These are phyloP conservation scores for Calonectria pauciramosa DNA, from an alignment of 2,329 filamentous ascomycete species.

Conservation along the genomic window DNA sequence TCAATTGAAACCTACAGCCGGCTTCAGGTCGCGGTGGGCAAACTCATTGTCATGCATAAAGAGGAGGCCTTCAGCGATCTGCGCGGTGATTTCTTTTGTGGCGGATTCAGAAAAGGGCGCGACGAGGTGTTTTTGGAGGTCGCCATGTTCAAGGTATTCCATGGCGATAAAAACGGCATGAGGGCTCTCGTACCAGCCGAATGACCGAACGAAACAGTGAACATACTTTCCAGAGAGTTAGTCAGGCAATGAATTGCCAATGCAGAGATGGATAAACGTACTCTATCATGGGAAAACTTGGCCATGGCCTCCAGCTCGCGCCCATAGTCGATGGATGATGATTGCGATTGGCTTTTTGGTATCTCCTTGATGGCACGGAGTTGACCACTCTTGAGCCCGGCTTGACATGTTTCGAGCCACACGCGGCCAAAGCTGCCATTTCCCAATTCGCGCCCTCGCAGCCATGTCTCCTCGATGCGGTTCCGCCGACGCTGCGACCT, in stretches of 20 bases:
- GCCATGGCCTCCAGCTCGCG: constrained; percentile 8
- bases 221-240: neutral
- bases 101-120: neutral
- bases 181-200: constrained; percentile 11
- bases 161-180: constrained; percentile 10
- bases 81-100: neutral
- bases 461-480: neutral
- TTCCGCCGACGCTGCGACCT: neutral
- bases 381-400: neutral
- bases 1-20: neutral
- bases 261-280: neutral
- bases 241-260: neutral
- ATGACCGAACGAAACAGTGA: neutral
- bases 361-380: constrained; percentile 14
- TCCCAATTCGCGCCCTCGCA: neutral
- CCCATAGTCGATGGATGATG: neutral
- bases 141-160: neutral
- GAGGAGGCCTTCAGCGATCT: neutral
- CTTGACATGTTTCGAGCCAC: neutral
- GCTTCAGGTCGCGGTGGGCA: constrained; percentile 12
- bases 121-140: neutral
- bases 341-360: neutral
- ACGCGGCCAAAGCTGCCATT: constrained; percentile 1
- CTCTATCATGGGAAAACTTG: neutral
- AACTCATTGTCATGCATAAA: constrained; percentile 6